A percentile compares a stretch with the other conserved stretches of the same genome.
Conservation (phyloP, 2,329 filamentous ascomycete genomes). For the Tolypocladium inflatum region DNA sequence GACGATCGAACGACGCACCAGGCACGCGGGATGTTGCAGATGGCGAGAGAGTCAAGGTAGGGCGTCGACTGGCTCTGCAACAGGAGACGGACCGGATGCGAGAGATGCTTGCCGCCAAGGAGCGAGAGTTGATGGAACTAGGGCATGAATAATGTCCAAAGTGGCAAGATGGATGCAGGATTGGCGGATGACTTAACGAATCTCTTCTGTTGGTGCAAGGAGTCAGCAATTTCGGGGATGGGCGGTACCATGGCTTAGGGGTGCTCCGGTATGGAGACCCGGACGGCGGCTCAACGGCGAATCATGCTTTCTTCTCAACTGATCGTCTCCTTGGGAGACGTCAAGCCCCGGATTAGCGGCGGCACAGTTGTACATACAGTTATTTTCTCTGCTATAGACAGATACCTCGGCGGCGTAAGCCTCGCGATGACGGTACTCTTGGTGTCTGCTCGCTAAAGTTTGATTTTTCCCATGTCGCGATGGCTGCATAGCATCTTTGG, state of each 20-base stretch:
- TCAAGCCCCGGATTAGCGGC: not conserved
- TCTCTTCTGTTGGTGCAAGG: constrained; percentile 7
- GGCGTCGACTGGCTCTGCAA: constrained; percentile 56
- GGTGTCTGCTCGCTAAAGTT: not conserved
- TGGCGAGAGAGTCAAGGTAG: constrained; percentile 44
- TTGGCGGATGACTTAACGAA: constrained; percentile 14
- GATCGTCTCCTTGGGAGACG: not conserved
- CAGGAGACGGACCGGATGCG: constrained; percentile 70
- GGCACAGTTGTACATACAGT: not conserved
- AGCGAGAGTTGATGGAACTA: constrained; percentile 51
- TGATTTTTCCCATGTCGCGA: not conserved
- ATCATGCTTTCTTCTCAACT: not conserved
- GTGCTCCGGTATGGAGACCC: not conserved
- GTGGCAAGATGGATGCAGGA: constrained; percentile 7
- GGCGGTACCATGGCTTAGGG: not conserved
- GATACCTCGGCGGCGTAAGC: not conserved
- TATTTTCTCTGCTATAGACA: not conserved
- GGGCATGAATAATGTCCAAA: constrained; percentile 10
- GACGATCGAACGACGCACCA: constrained; percentile 2
- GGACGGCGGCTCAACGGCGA: not conserved
- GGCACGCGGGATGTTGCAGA: constrained; percentile 25
- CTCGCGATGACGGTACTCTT: not conserved
- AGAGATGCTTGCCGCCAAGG: constrained; percentile 61
- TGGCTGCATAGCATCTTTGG: not conserved
- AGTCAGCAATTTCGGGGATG: not conserved